Evolutionary conservation across 202 grass and related monocot species (phyloP).

Genomic region (Hordeum pubiflorum): DNA sequence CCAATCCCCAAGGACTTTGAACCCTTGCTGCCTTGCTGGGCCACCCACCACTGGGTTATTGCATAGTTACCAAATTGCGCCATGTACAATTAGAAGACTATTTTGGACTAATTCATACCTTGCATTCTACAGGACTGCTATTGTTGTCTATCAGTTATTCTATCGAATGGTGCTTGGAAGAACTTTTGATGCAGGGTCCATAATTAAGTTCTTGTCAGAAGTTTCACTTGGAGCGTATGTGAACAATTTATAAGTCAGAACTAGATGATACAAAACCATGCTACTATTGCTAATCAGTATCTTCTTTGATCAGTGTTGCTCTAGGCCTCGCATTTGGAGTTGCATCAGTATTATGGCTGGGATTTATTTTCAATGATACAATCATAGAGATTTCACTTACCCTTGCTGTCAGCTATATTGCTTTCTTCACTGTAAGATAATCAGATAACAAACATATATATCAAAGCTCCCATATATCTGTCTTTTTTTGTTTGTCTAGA

Average conservation of each 20-base stretch:
- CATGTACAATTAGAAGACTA: neutral
- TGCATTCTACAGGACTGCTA: slow-evolving; percentile 73
- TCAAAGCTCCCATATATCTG: neutral
- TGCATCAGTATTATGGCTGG: slow-evolving; percentile 76
- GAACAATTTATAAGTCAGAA: slow-evolving; percentile 11
- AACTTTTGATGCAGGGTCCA: slow-evolving; percentile 56
- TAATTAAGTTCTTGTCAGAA: slow-evolving; percentile 83
- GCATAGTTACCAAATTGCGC: neutral
- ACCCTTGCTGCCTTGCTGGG: too few relatives aligned
- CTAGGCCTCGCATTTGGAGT: slow-evolving; percentile 87
- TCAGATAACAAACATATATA: slow-evolving; percentile 1
- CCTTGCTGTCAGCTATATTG: slow-evolving; percentile 92
- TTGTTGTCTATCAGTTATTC: slow-evolving; percentile 92
- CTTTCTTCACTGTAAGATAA: slow-evolving; percentile 88
- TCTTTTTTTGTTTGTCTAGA: neutral
- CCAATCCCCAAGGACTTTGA: too few relatives aligned
- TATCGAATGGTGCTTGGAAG: slow-evolving; percentile 73
- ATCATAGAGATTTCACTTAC: slow-evolving; percentile 93
- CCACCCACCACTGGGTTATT: neutral
- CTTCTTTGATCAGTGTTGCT: slow-evolving; percentile 58
- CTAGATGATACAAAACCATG: neutral
- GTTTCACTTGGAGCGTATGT: slow-evolving; percentile 91
- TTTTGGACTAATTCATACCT: neutral
- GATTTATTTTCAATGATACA: slow-evolving; percentile 92
- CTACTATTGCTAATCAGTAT: slow-evolving; percentile 25